Evolutionary conservation across 2,329 filamentous ascomycete species (phyloP).

Genomic region (Fusarium poae): DNA sequence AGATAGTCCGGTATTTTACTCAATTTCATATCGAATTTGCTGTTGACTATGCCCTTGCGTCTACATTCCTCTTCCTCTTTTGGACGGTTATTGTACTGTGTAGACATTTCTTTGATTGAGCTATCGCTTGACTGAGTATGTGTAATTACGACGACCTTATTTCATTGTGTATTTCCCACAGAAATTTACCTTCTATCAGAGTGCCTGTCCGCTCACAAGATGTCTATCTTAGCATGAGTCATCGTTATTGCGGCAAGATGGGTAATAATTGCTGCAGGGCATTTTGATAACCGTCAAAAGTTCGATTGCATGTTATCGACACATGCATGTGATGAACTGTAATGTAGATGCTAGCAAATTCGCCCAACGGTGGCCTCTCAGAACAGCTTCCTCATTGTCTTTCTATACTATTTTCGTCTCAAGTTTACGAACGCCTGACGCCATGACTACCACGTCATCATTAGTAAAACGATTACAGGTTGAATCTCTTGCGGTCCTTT

Average conservation of each 20-base stretch:
- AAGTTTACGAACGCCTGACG: constrained; percentile 35
- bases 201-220: background rate
- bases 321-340: background rate
- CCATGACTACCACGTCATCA: constrained; percentile 13
- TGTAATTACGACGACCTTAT: no score
- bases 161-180: background rate
- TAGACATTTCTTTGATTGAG: background rate
- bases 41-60: background rate
- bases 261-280: background rate
- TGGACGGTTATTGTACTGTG: background rate
- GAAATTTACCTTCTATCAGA: background rate
- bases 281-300: background rate
- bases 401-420: constrained; percentile 17
- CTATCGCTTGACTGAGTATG: no score
- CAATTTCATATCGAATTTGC: background rate
- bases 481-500: constrained; percentile 93
- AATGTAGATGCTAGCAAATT: background rate
- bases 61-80: background rate
- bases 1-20: background rate
- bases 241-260: background rate
- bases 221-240: no score
- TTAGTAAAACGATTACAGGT: constrained; percentile 69
- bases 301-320: background rate
- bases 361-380: background rate
- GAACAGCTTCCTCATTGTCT: background rate